phyloP scores from a whole-genome alignment of 371 early-diverging fungal genomes.

The Umbelopsis sp. region DNA sequence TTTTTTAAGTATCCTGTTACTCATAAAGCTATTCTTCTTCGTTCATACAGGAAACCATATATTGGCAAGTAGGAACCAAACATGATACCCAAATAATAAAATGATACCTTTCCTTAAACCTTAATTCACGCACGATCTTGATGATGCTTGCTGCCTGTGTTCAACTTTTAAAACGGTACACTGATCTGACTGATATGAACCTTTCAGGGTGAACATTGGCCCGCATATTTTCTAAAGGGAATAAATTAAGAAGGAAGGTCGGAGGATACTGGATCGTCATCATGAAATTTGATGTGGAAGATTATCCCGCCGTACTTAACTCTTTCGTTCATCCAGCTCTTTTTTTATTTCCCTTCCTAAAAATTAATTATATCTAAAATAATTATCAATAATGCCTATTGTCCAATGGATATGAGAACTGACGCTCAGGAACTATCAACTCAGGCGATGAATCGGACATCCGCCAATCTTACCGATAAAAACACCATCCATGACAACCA shows the following conservation, averaged over 20 bases:
- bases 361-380: not conserved
- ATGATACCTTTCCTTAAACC: too few relatives aligned
- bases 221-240: too few relatives aligned
- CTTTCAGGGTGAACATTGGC: too few relatives aligned
- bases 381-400: constrained; percentile 6
- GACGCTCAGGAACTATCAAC: constrained; percentile 8
- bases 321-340: not conserved
- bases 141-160: too few relatives aligned
- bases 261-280: too few relatives aligned
- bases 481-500: not conserved
- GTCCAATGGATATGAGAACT: constrained; percentile 12
- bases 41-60: not conserved
- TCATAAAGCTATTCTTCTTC: not conserved
- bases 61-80: too few relatives aligned
- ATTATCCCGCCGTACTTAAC: not conserved
- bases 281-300: too few relatives aligned
- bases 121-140: too few relatives aligned
- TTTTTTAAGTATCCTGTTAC: not conserved
- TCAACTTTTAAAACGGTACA: too few relatives aligned
- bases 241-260: too few relatives aligned
- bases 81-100: too few relatives aligned
- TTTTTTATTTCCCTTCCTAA: not conserved
- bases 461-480: not conserved
- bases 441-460: not conserved
- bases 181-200: too few relatives aligned